Base-by-base conservation (phyloP, 805 yeast species). In the Starmerella etchellsii region DNA sequence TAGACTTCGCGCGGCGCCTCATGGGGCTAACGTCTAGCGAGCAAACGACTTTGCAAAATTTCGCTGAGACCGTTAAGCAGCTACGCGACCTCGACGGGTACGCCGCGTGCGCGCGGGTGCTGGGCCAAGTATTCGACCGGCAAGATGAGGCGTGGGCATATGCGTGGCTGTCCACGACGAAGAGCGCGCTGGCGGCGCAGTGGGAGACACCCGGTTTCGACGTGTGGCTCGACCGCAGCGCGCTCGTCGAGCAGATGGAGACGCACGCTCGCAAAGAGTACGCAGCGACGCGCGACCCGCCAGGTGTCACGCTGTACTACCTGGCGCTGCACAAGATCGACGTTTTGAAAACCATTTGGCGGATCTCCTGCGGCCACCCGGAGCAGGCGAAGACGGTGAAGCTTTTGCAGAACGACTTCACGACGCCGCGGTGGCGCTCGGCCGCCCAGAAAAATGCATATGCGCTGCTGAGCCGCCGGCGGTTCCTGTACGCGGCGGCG, bases 391-490 rank as follows among this genome's bases (percentile, higher is more conserved):
- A 87, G 55, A 81, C 88, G 76, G 49, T 83, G 37, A 78, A 69
- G 53, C 81, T 88, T 52, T 64, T 88, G 51, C 65, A 67, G 18
- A 79, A 87, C 55, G 91, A 91, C 54, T 88, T 87, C 57, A 61
- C 64, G 4, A 73, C 76, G 40, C 68, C 69, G 14, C 66, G 95
- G 37, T 87, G 96, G 95, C 73, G 67, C 50, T 68, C 81, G 0
- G 95, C 96, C 1, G 96, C 97, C 0, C 60, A 76, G 52, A 91
- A 91, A 54, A 88, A 88, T 61, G 97, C 97, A 0, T 88, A 74
- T 65, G 97, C 83, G 0, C 63, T 88, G 32, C 59, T 91, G 48
- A 82, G 96, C 46, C 84, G 84, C 54, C 98, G 87, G 58, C 65
- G 97, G 31, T 81, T 70, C 54, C 63, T 71, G 56, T 93, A 85